Conservation (phyloP, 192 early-diverging fungal species). For the Helicostylum pulchrum region DNA sequence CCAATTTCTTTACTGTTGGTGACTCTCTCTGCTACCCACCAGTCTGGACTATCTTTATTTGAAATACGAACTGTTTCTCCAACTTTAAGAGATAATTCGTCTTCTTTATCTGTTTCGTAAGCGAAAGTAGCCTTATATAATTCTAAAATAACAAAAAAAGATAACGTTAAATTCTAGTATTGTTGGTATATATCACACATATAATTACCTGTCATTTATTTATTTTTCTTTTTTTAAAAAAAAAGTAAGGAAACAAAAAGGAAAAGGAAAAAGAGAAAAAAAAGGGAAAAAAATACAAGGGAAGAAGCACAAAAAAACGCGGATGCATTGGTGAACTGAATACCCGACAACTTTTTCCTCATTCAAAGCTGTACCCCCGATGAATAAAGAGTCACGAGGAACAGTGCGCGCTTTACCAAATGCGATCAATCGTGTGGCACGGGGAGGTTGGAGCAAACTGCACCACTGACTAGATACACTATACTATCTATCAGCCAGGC, state of each 20-base stretch:
- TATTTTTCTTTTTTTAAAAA: background rate
- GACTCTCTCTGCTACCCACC: constrained; percentile 45
- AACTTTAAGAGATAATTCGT: constrained; percentile 55
- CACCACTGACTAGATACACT: too few species aligned
- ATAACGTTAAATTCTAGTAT: background rate
- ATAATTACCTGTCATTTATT: background rate
- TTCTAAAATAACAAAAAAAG: constrained; percentile 7
- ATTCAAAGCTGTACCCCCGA: too few species aligned
- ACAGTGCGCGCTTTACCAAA: too few species aligned
- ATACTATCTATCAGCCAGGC: too few species aligned
- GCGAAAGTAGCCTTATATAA: constrained; percentile 35
- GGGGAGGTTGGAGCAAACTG: too few species aligned
- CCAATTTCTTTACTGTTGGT: constrained; percentile 31
- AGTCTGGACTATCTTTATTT: constrained; percentile 48
- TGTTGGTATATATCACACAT: too few species aligned
- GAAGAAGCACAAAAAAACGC: background rate
- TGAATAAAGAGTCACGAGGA: too few species aligned
- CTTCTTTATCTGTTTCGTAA: constrained; percentile 61
- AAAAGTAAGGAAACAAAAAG: constrained; percentile 1
- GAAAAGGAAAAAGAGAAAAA: background rate
- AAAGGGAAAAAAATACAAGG: background rate
- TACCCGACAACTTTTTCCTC: too few species aligned
- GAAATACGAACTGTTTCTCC: constrained; percentile 56
- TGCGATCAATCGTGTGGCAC: too few species aligned
- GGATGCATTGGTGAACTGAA: background rate